These are phyloP conservation scores for Apiotrichum porosum DNA, from an alignment of 1,284 basidiomycete species.

Conservation along the genomic window DNA sequence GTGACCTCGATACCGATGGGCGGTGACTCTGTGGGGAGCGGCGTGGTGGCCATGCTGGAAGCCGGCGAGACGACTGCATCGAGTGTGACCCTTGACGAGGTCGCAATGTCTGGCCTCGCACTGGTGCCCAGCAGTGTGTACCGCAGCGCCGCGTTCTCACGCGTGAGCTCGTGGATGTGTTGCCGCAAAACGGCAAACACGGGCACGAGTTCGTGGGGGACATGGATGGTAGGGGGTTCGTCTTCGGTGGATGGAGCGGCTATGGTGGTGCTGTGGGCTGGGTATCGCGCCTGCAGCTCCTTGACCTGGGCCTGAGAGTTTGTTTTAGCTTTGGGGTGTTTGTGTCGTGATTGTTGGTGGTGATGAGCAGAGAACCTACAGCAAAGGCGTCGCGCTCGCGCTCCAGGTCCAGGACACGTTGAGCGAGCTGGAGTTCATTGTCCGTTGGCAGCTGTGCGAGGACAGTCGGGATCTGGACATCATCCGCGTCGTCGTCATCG, in stretches of 20 bases:
- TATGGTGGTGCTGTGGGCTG: constrained; percentile 15
- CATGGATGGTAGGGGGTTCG: constrained; percentile 11
- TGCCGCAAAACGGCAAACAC: constrained; percentile 27
- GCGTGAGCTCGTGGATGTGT: constrained; percentile 38
- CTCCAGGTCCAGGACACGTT: constrained; percentile 31
- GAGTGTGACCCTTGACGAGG: not conserved
- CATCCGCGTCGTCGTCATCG: no score
- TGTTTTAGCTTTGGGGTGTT: not conserved
- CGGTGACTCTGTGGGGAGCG: constrained; percentile 9
- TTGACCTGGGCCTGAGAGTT: constrained; percentile 18
- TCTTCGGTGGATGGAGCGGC: constrained; percentile 3
- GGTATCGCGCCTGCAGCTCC: constrained; percentile 14
- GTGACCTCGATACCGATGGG: constrained; percentile 2
- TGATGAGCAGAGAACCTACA: constrained; percentile 15
- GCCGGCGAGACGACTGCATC: constrained; percentile 5
- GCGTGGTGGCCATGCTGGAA: constrained; percentile 13
- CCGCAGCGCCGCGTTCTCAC: constrained; percentile 42
- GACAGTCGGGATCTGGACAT: not conserved
- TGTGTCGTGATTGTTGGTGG: no score
- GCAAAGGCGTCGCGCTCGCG: constrained; percentile 29
- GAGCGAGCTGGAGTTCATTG: constrained; percentile 30
- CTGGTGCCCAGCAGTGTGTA: constrained; percentile 36
- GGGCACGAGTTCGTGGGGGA: constrained; percentile 33
- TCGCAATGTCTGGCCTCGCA: not conserved
- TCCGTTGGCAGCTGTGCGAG: constrained; percentile 16